Percentiles rank a stretch among this genome's conserved stretches.
These are phyloP conservation scores for Davidsoniella neocaledoniae DNA, from an alignment of 2,329 filamentous ascomycete genomes.

Conservation along the genomic window DNA sequence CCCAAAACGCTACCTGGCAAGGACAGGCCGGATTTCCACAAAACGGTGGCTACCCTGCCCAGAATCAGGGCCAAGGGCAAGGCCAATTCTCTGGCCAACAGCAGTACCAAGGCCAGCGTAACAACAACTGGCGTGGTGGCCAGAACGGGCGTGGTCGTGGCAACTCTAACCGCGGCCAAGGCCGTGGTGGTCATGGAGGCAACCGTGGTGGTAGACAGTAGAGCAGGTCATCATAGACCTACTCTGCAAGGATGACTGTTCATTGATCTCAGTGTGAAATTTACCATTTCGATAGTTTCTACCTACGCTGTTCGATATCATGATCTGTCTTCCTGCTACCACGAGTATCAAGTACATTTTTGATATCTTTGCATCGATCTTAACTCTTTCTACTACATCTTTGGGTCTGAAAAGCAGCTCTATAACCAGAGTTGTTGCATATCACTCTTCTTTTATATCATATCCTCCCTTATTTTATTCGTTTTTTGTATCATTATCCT, in stretches of 20 bases:
- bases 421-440: not conserved
- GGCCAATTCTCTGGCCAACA: not conserved
- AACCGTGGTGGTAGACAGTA: slow-evolving; percentile 11
- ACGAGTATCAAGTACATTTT: not conserved
- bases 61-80: slow-evolving; percentile 1
- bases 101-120: slow-evolving; percentile 1
- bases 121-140: slow-evolving; percentile 9
- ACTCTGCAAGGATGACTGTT: not conserved
- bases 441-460: not conserved
- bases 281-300: not conserved
- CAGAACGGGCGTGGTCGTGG: slow-evolving; percentile 10
- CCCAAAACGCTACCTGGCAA: slow-evolving; percentile 10
- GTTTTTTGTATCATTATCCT: slow-evolving; percentile 1
- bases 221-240: not conserved
- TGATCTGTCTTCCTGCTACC: not conserved
- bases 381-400: not conserved
- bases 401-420: not conserved
- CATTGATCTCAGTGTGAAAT: not conserved
- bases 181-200: slow-evolving; percentile 17
- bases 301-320: not conserved
- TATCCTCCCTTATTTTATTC: not conserved
- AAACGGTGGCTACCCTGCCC: not conserved
- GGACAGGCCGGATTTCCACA: slow-evolving; percentile 6
- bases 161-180: slow-evolving; percentile 18
- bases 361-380: not conserved